phyloP scores from a whole-genome alignment of 2,329 filamentous ascomycete genomes.

The Aspergillus spinulosporus region DNA sequence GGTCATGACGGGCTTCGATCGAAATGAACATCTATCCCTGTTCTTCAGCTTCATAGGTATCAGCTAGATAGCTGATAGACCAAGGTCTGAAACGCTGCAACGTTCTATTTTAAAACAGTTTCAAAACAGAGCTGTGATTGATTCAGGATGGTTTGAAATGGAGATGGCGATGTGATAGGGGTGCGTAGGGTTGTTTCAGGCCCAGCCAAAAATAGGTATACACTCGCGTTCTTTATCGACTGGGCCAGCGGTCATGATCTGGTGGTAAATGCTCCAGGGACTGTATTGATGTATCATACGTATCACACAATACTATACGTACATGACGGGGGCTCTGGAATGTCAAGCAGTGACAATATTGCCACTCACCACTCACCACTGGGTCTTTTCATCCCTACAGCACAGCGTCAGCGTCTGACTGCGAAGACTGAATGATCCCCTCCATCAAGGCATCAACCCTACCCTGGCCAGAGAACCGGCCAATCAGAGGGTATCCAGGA shows the following conservation, averaged over 20 bases:
- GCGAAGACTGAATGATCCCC: background rate
- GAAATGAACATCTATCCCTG: constrained; percentile 5
- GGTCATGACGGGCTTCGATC: constrained; percentile 8
- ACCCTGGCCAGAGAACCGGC: constrained; percentile 7
- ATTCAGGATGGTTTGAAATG: constrained; percentile 8
- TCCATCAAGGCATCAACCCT: constrained; percentile 6
- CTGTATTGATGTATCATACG: background rate
- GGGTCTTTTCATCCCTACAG: background rate
- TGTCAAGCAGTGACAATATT: background rate
- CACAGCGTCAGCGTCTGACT: background rate
- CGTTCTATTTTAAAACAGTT: constrained; percentile 10
- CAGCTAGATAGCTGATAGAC: background rate
- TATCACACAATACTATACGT: background rate
- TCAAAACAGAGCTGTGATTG: constrained; percentile 5
- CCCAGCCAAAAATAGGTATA: constrained; percentile 1
- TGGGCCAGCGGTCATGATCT: background rate
- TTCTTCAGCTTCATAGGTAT: background rate
- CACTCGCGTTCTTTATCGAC: background rate
- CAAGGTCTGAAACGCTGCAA: background rate
- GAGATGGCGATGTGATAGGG: constrained; percentile 14
- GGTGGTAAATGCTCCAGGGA: constrained; percentile 7
- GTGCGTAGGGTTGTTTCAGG: constrained; percentile 14
- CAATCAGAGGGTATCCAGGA: constrained; percentile 17
- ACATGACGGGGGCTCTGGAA: background rate
- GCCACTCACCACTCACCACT: background rate